These are phyloP conservation scores for Fusarium torulosum DNA, from an alignment of 2,329 filamentous ascomycete species.

Conservation along the genomic window DNA sequence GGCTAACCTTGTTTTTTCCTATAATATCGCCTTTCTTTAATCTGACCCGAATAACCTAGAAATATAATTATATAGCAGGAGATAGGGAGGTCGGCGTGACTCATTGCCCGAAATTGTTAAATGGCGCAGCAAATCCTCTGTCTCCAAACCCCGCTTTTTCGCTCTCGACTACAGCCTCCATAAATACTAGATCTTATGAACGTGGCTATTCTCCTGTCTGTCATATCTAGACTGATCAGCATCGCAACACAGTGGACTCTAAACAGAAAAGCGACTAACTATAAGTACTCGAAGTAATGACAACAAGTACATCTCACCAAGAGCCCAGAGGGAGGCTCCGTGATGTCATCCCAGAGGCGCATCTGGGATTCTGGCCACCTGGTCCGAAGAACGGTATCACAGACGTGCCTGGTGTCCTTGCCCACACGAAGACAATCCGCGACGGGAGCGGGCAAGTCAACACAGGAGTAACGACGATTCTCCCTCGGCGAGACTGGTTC, in stretches of 20 bases:
- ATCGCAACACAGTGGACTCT: accelerated
- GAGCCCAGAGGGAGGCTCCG: neutral
- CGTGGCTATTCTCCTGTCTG: accelerated
- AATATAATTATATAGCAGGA: no score
- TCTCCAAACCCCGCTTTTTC: neutral
- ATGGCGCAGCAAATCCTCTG: neutral
- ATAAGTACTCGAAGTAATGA: neutral
- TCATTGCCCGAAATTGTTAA: neutral
- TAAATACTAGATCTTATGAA: neutral
- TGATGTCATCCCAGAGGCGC: neutral
- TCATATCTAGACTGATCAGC: neutral
- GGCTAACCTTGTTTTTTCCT: neutral
- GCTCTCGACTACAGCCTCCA: no score
- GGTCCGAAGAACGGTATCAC: neutral
- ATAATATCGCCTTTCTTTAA: neutral
- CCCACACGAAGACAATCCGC: neutral
- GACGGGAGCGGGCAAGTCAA: neutral
- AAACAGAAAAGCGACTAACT: no score
- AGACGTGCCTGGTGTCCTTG: neutral
- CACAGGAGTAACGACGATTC: neutral
- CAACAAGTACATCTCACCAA: accelerated
- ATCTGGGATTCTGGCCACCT: neutral
- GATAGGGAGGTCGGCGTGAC: neutral
- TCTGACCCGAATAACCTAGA: neutral
- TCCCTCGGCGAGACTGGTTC: slow-evolving; percentile 39